A percentile compares a stretch with the other conserved stretches of the same genome.
Conservation (phyloP, 1,139 yeast species). For the Candida tropicalis region DNA sequence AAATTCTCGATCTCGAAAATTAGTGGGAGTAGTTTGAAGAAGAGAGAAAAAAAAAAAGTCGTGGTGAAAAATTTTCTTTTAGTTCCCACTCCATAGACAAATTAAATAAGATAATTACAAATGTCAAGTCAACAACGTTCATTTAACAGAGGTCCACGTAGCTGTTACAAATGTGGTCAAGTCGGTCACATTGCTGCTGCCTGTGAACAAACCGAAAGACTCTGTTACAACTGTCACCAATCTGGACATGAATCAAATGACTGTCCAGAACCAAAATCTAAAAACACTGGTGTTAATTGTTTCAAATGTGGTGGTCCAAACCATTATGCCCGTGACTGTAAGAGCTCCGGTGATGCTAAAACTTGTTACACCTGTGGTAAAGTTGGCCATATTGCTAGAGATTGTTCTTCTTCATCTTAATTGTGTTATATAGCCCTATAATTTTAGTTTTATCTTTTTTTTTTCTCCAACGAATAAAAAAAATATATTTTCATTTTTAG, state of each 20-base stretch:
- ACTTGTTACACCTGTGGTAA: conserved; percentile 89
- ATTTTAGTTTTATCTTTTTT: not conserved
- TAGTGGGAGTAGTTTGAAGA: conserved; percentile 1
- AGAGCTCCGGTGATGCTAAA: conserved; percentile 46
- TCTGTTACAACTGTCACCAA: conserved; percentile 91
- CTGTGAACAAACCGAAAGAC: conserved; percentile 79
- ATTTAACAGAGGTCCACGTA: conserved; percentile 41
- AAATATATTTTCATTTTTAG: no score
- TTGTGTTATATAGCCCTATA: conserved; percentile 3
- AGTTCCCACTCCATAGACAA: not conserved
- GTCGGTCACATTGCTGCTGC: conserved; percentile 89
- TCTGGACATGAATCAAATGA: conserved; percentile 90
- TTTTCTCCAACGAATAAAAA: not conserved
- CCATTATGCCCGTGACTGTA: conserved; percentile 91
- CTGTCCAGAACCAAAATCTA: conserved; percentile 79
- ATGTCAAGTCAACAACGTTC: conserved; percentile 4
- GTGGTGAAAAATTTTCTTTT: conserved; percentile 2
- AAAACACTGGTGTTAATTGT: conserved; percentile 74
- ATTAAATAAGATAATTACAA: conserved; percentile 52
- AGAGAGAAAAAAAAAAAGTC: conserved; percentile 4
- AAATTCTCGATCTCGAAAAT: conserved; percentile 2
- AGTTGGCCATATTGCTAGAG: conserved; percentile 85
- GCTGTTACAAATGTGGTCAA: conserved; percentile 92
- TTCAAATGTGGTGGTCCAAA: conserved; percentile 94
- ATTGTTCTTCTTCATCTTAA: conserved; percentile 56